phyloP scores from a whole-genome alignment of 257 asterid genomes.

The Solanum lycopersicoides region DNA sequence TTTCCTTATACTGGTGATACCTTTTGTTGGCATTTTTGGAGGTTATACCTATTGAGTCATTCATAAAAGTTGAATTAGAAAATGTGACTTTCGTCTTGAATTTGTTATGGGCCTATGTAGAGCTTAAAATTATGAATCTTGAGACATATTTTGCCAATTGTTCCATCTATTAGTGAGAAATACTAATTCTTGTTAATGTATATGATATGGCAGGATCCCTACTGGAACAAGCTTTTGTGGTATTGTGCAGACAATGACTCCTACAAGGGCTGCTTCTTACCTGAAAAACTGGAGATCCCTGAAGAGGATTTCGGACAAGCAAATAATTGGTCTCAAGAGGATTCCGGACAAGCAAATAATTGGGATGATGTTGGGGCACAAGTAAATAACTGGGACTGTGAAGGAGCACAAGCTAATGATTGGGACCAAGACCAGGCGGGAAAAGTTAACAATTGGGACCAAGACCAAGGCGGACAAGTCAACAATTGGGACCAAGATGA shows the following conservation, averaged over 20 bases:
- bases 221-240: conserved; percentile 86
- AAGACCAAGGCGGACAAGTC: background rate
- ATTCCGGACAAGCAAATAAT: background rate
- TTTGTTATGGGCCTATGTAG: background rate
- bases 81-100: background rate
- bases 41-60: background rate
- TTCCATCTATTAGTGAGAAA: background rate
- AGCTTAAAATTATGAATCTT: background rate
- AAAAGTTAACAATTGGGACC: background rate
- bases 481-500: background rate
- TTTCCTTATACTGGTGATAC: background rate
- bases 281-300: conserved; percentile 26
- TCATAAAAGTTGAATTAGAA: background rate
- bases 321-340: conserved; percentile 2
- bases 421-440: background rate
- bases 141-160: background rate
- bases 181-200: conserved; percentile 5
- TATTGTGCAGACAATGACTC: conserved; percentile 69
- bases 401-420: background rate
- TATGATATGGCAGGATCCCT: conserved; percentile 46
- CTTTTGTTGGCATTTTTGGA: background rate
- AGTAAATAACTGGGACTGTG: background rate
- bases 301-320: conserved; percentile 8
- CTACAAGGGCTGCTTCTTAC: conserved; percentile 86
- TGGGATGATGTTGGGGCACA: background rate